Evolutionary conservation across 257 asterid genomes (phyloP), one percentile per base, ranked within the genome.

Genomic region (Petunia axillaris): DNA sequence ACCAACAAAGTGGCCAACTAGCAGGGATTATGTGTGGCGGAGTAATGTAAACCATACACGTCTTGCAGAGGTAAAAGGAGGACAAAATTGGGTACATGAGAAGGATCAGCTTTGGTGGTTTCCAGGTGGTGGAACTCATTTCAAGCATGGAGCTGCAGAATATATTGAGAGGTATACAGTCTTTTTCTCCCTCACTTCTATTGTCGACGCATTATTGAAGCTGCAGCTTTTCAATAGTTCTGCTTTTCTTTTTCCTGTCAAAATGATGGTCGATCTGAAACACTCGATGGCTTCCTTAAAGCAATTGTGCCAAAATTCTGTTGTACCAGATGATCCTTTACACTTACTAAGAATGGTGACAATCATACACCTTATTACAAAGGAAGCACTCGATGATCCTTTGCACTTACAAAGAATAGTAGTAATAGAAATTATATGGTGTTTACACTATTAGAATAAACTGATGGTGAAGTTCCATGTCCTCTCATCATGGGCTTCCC

Each of bases 61-160:
- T 86, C 97, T 96, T 53, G 96, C 98, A 0, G 97, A 94, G 84
- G 99, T 92, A 39, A 96, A 96, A 88, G 97, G 97, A 78, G 98
- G 99, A 73, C 99, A 96, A 77, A 96, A 94, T 83, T 94, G 99
- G 98, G 99, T 94, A 68, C 99, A 92, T 40, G 93, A 89, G 25
- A 94, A 88, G 86, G 93, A 83, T 82, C 85, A 86, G 4, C 86
- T 92, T 2, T 94, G 98, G 99, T 96, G 98, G 97, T 96, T 96
- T 85, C 99, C 99, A 6, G 99, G 98, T 68, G 99, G 99, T 65
- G 98, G 99, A 80, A 96, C 99, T 55, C 99, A 96, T 85, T 96
- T 96, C 82, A 96, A 96, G 89, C 89, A 96, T 78, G 98, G 98
- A 89, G 99, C 99, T 86, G 43, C 94, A 4, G 99, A 96, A 85